phyloP scores from a whole-genome alignment of 2,329 filamentous ascomycete genomes.

The Phyllosticta ampelicida region DNA sequence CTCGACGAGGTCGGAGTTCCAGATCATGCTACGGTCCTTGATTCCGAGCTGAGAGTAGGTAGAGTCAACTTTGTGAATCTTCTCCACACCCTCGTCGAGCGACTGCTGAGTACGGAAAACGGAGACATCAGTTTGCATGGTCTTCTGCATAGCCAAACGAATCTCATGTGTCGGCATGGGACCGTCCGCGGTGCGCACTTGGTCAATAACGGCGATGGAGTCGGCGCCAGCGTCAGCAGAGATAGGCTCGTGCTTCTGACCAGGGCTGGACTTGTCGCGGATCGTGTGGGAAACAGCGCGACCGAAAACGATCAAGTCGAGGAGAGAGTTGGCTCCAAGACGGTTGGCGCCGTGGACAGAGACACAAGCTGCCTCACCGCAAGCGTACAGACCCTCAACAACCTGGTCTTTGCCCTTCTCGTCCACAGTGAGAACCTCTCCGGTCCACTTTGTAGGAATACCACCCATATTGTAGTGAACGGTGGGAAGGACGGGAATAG shows the following conservation, averaged over 20 bases:
- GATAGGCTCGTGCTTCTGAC: constrained; percentile 66
- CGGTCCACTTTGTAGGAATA: constrained; percentile 95
- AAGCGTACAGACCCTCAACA: constrained; percentile 90
- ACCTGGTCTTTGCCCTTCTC: constrained; percentile 80
- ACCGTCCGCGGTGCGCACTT: constrained; percentile 72
- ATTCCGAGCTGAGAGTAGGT: constrained; percentile 76
- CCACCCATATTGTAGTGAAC: constrained; percentile 99
- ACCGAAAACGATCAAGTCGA: constrained; percentile 95
- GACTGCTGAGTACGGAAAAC: constrained; percentile 94
- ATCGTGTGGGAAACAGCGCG: constrained; percentile 96
- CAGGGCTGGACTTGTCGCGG: constrained; percentile 83
- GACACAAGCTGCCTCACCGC: constrained; percentile 93
- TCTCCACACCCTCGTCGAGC: constrained; percentile 83
- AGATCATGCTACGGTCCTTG: constrained; percentile 99
- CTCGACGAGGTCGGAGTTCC: constrained; percentile 96
- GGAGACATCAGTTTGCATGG: constrained; percentile 94
- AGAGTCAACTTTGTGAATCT: constrained; percentile 74
- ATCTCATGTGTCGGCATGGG: constrained; percentile 82
- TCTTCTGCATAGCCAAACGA: constrained; percentile 89
- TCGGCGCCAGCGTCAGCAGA: constrained; percentile 79
- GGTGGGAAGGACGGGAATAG: constrained; percentile 89
- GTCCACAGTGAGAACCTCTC: constrained; percentile 86
- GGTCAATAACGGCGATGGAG: constrained; percentile 76
- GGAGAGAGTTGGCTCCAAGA: constrained; percentile 93
- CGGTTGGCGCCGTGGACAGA: constrained; percentile 98